Evolutionary conservation across 179 eudicot species (phyloP).

Genomic region (Beta corolliflora): DNA sequence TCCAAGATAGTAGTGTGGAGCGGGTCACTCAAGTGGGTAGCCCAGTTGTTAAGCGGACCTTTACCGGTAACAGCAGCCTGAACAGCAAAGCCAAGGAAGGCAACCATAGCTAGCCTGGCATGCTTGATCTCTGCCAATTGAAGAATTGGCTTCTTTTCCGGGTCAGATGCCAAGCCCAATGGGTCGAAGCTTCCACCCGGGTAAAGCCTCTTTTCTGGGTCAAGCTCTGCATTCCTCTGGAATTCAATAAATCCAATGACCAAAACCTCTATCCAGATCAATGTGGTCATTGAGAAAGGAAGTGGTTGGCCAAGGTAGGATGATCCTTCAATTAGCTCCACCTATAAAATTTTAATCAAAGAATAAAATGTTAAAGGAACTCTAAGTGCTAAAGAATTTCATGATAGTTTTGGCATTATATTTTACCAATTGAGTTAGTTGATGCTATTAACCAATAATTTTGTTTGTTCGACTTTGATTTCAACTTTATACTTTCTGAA

Average conservation of each 20-base stretch:
- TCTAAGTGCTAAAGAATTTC: neutral
- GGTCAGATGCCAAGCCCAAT: slow-evolving; percentile 74
- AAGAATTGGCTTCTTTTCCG: slow-evolving; percentile 79
- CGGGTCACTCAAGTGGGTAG: slow-evolving; percentile 90
- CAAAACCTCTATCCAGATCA: slow-evolving; percentile 83
- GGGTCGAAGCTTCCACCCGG: slow-evolving; percentile 93
- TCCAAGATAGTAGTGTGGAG: slow-evolving; percentile 91
- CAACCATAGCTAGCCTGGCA: slow-evolving; percentile 92
- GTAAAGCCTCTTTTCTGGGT: slow-evolving; percentile 87
- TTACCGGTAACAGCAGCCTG: slow-evolving; percentile 92
- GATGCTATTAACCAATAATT: no score
- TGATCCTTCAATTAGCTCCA: slow-evolving; percentile 85
- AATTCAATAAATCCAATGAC: slow-evolving; percentile 95
- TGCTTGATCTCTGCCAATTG: slow-evolving; percentile 95
- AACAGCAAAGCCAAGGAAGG: slow-evolving; percentile 79
- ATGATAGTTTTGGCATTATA: neutral
- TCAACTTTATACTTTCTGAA: no score
- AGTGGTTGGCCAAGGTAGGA: slow-evolving; percentile 90
- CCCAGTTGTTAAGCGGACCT: slow-evolving; percentile 97
- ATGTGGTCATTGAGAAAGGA: slow-evolving; percentile 75
- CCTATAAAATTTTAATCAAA: slow-evolving; percentile 40
- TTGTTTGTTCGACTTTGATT: no score
- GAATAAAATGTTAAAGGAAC: neutral
- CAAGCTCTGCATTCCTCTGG: slow-evolving; percentile 84
- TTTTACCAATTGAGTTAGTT: neutral